phyloP scores from a whole-genome alignment of 2,329 filamentous ascomycete species.

The Neoarthrinium moseri region DNA sequence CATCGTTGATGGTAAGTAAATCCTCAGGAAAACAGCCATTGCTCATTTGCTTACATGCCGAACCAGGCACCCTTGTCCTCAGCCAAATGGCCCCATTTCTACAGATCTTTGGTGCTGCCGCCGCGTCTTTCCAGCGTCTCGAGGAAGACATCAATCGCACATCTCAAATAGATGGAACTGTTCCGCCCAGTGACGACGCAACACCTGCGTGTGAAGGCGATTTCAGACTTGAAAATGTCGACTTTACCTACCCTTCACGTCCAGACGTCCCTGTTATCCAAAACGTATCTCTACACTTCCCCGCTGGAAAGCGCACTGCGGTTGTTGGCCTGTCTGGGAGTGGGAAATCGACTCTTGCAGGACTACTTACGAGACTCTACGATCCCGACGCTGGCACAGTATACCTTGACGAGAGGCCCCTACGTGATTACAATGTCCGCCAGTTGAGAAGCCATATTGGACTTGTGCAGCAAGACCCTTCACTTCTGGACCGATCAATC shows the following conservation, averaged over 20 bases:
- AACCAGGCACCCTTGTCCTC: conserved; percentile 50
- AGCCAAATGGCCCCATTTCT: conserved; percentile 60
- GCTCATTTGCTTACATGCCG: conserved; percentile 31
- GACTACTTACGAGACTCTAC: conserved; percentile 56
- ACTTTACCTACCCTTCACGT: conserved; percentile 37
- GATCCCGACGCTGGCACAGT: conserved; percentile 50
- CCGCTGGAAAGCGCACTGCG: conserved; percentile 40
- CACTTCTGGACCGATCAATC: conserved; percentile 31
- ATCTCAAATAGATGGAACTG: conserved; percentile 42
- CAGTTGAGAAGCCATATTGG: conserved; percentile 28
- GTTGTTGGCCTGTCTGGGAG: conserved; percentile 50
- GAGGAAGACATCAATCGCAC: conserved; percentile 51
- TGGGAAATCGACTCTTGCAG: conserved; percentile 50
- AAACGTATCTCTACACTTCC: conserved; percentile 30
- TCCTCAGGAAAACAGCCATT: neutral
- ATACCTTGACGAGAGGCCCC: conserved; percentile 44
- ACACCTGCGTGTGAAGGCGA: conserved; percentile 42
- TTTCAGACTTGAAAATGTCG: conserved; percentile 33
- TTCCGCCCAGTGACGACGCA: conserved; percentile 40
- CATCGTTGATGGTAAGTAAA: conserved; percentile 53
- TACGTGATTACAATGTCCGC: conserved; percentile 46
- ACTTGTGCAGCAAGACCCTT: conserved; percentile 32
- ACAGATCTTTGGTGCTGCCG: conserved; percentile 56
- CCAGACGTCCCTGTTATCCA: conserved; percentile 34
- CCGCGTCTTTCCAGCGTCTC: conserved; percentile 53